phyloP scores from a whole-genome alignment of 768 basidiomycete genomes.

The Strobilomyces echinocephalus region DNA sequence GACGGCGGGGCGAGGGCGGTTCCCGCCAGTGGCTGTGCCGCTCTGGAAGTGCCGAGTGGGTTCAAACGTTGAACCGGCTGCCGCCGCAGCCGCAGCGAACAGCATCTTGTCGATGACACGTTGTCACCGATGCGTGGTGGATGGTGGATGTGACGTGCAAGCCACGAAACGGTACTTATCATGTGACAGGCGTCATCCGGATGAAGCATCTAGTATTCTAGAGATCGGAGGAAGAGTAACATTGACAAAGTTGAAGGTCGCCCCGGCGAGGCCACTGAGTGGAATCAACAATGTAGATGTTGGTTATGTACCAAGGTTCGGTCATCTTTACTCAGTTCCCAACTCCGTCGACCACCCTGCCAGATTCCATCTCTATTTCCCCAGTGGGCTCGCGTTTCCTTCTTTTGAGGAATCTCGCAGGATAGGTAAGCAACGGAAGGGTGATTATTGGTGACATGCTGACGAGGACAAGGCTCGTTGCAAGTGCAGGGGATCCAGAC shows the following conservation, averaged over 20 bases:
- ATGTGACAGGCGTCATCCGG: no score
- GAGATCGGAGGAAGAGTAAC: no score
- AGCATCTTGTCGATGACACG: neutral
- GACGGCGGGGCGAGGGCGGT: neutral
- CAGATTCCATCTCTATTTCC: conserved; percentile 4
- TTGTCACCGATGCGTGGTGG: neutral
- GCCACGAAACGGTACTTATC: no score
- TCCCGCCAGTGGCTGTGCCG: conserved; percentile 6
- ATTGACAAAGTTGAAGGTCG: no score
- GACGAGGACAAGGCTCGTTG: conserved; percentile 8
- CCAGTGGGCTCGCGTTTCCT: neutral
- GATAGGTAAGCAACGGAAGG: conserved; percentile 2
- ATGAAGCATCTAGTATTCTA: no score
- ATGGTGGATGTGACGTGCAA: no score
- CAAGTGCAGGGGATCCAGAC: conserved; percentile 12
- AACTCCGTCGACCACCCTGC: neutral
- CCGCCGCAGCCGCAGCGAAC: conserved; percentile 5
- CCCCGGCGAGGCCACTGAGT: no score
- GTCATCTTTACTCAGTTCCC: no score
- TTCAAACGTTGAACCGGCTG: neutral
- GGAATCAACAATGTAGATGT: no score
- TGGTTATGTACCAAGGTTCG: no score
- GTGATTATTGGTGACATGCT: conserved; percentile 6
- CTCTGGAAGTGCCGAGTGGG: neutral
- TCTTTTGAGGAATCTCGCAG: neutral